A percentile compares a stretch with the other conserved stretches of the same genome.
These are phyloP conservation scores for Lepiota venenata DNA, from an alignment of 768 basidiomycete species.

Conservation along the genomic window DNA sequence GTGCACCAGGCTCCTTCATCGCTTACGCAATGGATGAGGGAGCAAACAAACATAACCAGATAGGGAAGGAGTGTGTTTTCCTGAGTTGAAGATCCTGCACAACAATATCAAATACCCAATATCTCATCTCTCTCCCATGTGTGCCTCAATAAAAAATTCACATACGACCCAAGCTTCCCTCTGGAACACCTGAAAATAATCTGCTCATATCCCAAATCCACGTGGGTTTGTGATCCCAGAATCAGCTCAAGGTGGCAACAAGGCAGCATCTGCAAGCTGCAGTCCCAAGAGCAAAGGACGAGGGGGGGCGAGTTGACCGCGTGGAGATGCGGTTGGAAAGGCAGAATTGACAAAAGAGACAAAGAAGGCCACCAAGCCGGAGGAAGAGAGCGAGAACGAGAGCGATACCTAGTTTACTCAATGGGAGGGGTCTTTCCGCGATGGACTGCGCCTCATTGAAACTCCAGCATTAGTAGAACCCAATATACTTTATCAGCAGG, in stretches of 20 bases:
- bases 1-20: too few species aligned
- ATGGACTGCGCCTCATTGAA: background rate
- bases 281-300: constrained; percentile 48
- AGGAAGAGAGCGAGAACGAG: constrained; percentile 33
- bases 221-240: constrained; percentile 18
- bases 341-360: constrained; percentile 60
- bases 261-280: constrained; percentile 38
- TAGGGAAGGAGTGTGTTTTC: too few species aligned
- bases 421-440: constrained; percentile 3
- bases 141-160: constrained; percentile 32
- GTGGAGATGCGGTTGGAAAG: constrained; percentile 71
- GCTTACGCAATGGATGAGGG: too few species aligned
- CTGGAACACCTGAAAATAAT: constrained; percentile 17
- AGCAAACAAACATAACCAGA: too few species aligned
- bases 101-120: constrained; percentile 21
- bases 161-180: constrained; percentile 40
- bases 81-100: background rate
- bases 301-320: constrained; percentile 67
- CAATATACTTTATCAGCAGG: constrained; percentile 5
- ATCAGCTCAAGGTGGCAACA: constrained; percentile 19
- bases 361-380: constrained; percentile 37
- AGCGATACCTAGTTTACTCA: constrained; percentile 7
- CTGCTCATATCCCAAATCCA: constrained; percentile 18
- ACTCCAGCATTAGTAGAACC: background rate
- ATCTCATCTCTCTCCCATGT: constrained; percentile 15